These are phyloP conservation scores for Paecilomyces formosus DNA, from an alignment of 2,329 filamentous ascomycete genomes.

Conservation along the genomic window DNA sequence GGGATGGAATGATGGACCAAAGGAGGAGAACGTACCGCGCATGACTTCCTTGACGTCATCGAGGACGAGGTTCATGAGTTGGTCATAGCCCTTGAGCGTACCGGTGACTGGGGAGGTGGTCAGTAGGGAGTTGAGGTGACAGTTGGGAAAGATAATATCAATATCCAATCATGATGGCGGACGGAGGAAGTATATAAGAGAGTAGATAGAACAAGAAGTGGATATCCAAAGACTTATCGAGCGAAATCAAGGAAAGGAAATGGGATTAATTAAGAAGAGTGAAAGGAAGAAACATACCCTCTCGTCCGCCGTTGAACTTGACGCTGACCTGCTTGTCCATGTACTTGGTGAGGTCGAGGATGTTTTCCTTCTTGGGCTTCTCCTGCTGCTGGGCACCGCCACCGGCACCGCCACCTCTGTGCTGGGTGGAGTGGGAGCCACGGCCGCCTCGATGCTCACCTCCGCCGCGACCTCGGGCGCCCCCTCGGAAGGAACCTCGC, in stretches of 20 bases:
- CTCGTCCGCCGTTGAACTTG: constrained; percentile 91
- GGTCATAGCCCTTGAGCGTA: constrained; percentile 89
- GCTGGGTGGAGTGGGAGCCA: constrained; percentile 35
- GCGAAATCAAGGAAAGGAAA: no score
- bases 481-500: constrained; percentile 51
- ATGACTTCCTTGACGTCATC: constrained; percentile 89
- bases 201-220: no score
- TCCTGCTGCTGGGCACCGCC: constrained; percentile 51
- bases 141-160: no score
- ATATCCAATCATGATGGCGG: no score
- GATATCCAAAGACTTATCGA: no score
- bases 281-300: constrained; percentile 52
- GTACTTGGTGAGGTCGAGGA: constrained; percentile 89
- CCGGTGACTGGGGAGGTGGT: constrained; percentile 59
- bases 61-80: constrained; percentile 94
- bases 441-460: constrained; percentile 39
- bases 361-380: constrained; percentile 96
- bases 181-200: background rate
- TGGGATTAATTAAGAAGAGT: no score
- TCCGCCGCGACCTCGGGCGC: constrained; percentile 30
- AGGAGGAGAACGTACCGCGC: constrained; percentile 54
- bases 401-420: constrained; percentile 42
- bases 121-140: background rate
- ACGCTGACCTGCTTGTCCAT: constrained; percentile 94
- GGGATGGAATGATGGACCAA: background rate